Conservation (phyloP, 331 rosid genomes). For the Acacia pycnantha region DNA sequence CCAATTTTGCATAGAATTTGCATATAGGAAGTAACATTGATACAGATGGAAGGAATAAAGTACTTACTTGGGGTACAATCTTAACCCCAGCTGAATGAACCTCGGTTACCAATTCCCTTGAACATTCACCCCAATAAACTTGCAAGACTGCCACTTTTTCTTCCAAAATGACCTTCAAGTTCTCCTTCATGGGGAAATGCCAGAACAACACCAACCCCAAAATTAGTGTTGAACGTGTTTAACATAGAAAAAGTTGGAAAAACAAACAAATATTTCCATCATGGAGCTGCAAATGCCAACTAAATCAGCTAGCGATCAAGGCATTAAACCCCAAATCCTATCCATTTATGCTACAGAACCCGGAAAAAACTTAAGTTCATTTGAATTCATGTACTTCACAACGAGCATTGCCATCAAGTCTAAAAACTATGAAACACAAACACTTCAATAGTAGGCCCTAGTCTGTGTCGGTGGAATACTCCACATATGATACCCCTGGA, state of each 20-base stretch:
- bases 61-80: constrained; percentile 81
- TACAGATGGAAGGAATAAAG: background rate
- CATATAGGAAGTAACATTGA: background rate
- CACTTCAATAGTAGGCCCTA: background rate
- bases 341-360: too few relatives aligned
- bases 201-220: constrained; percentile 70
- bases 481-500: background rate
- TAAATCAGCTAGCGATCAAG: too few relatives aligned
- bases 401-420: background rate
- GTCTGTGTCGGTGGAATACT: background rate
- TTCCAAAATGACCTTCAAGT: constrained; percentile 57
- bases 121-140: constrained; percentile 72
- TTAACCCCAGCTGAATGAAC: constrained; percentile 74
- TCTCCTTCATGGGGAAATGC: constrained; percentile 74
- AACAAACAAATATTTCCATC: too few relatives aligned
- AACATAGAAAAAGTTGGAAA: too few relatives aligned
- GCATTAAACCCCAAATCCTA: too few relatives aligned
- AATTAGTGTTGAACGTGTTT: too few relatives aligned
- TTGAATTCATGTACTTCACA: too few relatives aligned
- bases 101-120: constrained; percentile 51
- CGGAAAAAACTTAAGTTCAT: too few relatives aligned
- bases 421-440: background rate
- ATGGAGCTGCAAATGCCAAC: too few relatives aligned
- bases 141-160: constrained; percentile 74
- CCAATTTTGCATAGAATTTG: background rate